Conservation (phyloP, 2,329 filamentous ascomycete species). For the Apiospora rasikravindrae region DNA sequence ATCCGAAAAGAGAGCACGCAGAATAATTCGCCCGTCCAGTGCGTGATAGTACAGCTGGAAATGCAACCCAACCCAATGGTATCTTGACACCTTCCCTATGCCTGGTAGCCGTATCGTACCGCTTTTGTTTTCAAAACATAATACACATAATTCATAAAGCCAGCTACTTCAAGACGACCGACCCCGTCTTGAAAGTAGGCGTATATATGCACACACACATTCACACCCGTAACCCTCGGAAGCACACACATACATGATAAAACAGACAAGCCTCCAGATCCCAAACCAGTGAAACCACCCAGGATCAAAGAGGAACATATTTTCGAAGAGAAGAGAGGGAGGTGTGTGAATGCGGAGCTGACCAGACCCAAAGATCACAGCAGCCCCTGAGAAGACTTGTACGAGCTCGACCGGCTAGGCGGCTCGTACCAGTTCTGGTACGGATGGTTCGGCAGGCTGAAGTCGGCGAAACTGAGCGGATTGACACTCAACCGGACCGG, state of each 20-base stretch:
- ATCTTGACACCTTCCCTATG: neutral
- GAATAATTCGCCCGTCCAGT: neutral
- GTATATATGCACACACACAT: neutral
- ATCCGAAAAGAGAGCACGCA: neutral
- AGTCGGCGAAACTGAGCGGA: slow-evolving; percentile 76
- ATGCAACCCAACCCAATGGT: neutral
- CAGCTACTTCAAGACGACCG: neutral
- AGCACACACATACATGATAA: neutral
- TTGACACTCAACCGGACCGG: slow-evolving; percentile 56
- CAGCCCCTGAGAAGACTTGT: slow-evolving; percentile 23
- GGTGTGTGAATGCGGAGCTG: neutral
- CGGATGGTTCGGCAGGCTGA: slow-evolving; percentile 77
- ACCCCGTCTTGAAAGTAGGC: neutral
- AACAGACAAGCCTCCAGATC: neutral
- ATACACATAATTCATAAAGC: neutral
- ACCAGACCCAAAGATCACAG: neutral
- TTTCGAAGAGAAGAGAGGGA: neutral
- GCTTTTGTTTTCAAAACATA: neutral
- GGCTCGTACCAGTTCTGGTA: slow-evolving; percentile 83
- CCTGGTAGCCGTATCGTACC: neutral
- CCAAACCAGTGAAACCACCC: neutral
- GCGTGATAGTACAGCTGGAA: neutral
- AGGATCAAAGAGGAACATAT: neutral
- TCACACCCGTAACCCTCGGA: neutral
- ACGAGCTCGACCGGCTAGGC: slow-evolving; percentile 55